These are phyloP conservation scores for Penicillium sp. DNA, from an alignment of 2,329 filamentous ascomycete species.

Conservation along the genomic window DNA sequence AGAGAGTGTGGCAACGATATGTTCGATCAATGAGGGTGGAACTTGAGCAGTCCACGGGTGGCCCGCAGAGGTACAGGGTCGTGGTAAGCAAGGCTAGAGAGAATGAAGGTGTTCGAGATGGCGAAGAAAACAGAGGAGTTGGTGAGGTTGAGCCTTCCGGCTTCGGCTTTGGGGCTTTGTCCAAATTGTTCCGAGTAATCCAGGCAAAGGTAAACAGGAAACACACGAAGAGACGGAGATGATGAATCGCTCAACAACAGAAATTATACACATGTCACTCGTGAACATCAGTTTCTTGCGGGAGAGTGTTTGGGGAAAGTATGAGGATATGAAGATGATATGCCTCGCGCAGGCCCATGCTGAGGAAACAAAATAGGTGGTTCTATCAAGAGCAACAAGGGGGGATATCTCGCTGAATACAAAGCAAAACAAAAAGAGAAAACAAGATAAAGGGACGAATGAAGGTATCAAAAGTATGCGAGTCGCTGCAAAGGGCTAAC, in stretches of 20 bases:
- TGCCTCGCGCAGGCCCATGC: slow-evolving; percentile 19
- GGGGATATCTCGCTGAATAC: slow-evolving; percentile 24
- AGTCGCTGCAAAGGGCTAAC: slow-evolving; percentile 1
- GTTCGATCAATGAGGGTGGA: slow-evolving; percentile 5
- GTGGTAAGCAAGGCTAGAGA: not conserved
- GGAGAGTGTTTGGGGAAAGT: slow-evolving; percentile 3
- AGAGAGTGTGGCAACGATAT: slow-evolving; percentile 12
- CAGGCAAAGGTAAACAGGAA: not conserved
- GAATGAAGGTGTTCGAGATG: not conserved
- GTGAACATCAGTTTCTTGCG: slow-evolving; percentile 30
- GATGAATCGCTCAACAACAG: slow-evolving; percentile 18
- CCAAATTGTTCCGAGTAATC: not conserved
- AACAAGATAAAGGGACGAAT: slow-evolving; percentile 8
- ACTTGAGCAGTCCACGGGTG: not conserved
- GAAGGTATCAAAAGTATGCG: not conserved
- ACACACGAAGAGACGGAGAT: slow-evolving; percentile 9
- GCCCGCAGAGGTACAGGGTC: not conserved
- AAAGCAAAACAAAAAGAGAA: slow-evolving; percentile 6
- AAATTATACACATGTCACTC: slow-evolving; percentile 33
- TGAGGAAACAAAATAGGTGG: slow-evolving; percentile 12
- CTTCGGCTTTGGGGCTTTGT: not conserved
- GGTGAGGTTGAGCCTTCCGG: not conserved
- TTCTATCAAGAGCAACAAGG: slow-evolving; percentile 21
- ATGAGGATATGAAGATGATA: slow-evolving; percentile 9
- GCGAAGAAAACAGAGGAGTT: not conserved